These are phyloP conservation scores for Globisporangium viniferum DNA, from an alignment of 352 stramenopile genomes.

Conservation along the genomic window DNA sequence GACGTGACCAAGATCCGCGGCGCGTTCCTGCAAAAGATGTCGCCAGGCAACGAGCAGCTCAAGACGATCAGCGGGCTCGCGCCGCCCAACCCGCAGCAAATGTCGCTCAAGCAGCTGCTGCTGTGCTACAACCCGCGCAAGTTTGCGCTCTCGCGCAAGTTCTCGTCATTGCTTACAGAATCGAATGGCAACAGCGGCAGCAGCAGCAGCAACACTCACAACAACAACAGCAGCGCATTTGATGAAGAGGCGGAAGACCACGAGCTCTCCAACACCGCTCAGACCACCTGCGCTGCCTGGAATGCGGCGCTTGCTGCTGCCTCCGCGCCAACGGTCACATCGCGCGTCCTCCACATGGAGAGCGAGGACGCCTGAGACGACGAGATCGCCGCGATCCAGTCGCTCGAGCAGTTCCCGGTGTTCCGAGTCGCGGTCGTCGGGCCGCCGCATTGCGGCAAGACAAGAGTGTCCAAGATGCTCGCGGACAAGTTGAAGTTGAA, in stretches of 20 bases:
- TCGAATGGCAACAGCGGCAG: background rate
- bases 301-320: slow-evolving; percentile 1
- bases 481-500: slow-evolving; percentile 39
- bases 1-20: slow-evolving; percentile 52
- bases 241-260: background rate
- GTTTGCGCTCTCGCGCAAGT: slow-evolving; percentile 60
- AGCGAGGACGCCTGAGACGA: slow-evolving; percentile 39
- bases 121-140: slow-evolving; percentile 72
- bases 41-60: slow-evolving; percentile 44
- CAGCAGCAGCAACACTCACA: background rate
- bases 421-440: slow-evolving; percentile 55
- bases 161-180: slow-evolving; percentile 36
- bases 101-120: slow-evolving; percentile 78
- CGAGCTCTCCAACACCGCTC: background rate
- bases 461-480: slow-evolving; percentile 42
- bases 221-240: background rate
- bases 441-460: slow-evolving; percentile 53
- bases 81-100: slow-evolving; percentile 41
- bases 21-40: slow-evolving; percentile 52
- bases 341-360: slow-evolving; percentile 21
- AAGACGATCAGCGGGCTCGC: slow-evolving; percentile 40
- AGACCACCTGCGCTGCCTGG: background rate
- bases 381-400: slow-evolving; percentile 33
- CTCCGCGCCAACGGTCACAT: slow-evolving; percentile 1
- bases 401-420: slow-evolving; percentile 42